Evolutionary conservation across 2,329 filamentous ascomycete genomes (phyloP).

Genomic region (Iodosphaeria phyllophila): DNA sequence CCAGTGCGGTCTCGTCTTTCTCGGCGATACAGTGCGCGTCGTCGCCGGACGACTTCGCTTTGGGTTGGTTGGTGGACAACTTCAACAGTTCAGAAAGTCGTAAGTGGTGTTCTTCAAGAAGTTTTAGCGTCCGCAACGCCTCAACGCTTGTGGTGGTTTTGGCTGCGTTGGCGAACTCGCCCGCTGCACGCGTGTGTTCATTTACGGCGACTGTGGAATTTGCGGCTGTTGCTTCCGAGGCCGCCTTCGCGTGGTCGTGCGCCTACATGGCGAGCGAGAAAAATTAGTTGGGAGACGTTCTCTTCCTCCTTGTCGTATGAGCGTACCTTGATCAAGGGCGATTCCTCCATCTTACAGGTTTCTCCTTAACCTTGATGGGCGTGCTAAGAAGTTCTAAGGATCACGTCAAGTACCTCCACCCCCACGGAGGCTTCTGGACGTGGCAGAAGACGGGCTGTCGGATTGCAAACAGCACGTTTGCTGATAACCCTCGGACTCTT

Average conservation of each 20-base stretch:
- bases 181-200: slow-evolving; percentile 75
- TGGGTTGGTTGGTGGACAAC: slow-evolving; percentile 38
- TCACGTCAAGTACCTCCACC: too few species aligned
- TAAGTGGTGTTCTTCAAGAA: slow-evolving; percentile 78
- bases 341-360: slow-evolving; percentile 41
- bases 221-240: slow-evolving; percentile 52
- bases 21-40: slow-evolving; percentile 16
- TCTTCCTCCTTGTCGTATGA: slow-evolving; percentile 1
- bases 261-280: slow-evolving; percentile 31
- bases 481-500: too few species aligned
- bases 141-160: slow-evolving; percentile 47
- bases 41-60: slow-evolving; percentile 17
- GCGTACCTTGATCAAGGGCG: slow-evolving; percentile 45
- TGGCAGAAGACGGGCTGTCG: too few species aligned
- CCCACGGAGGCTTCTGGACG: too few species aligned
- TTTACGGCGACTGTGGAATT: slow-evolving; percentile 70
- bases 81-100: slow-evolving; percentile 68
- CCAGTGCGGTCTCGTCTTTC: slow-evolving; percentile 18
- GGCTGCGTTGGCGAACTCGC: slow-evolving; percentile 74
- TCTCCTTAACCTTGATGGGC: too few species aligned
- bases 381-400: too few species aligned
- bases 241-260: slow-evolving; percentile 75
- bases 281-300: slow-evolving; percentile 1
- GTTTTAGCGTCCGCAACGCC: slow-evolving; percentile 64
- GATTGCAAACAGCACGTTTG: too few species aligned